phyloP scores from a whole-genome alignment of 495 filamentous ascomycete species.

The Aspergillus homomorphus region DNA sequence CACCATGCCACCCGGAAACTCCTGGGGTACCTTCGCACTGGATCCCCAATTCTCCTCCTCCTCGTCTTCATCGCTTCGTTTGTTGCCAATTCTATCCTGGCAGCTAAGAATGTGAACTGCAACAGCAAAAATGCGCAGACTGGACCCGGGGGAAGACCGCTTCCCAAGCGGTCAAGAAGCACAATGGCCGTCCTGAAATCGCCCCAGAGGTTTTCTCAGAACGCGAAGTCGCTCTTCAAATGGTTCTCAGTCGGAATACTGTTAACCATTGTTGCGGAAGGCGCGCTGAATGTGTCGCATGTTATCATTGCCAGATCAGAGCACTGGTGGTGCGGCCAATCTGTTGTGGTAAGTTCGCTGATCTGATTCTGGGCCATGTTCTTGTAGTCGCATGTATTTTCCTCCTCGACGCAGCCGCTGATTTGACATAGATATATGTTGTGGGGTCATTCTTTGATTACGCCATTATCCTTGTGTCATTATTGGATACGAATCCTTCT shows the following conservation, averaged over 20 bases:
- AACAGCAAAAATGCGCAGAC: conserved; percentile 32
- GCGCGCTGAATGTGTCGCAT: conserved; percentile 71
- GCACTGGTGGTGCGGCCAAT: conserved; percentile 89
- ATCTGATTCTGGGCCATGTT: background rate
- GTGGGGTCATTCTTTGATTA: conserved; percentile 75
- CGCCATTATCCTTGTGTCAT: conserved; percentile 67
- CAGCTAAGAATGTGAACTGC: conserved; percentile 43
- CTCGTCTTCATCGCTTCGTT: conserved; percentile 66
- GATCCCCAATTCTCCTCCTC: conserved; percentile 65
- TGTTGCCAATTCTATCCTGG: conserved; percentile 57
- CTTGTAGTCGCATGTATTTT: background rate
- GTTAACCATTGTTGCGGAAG: conserved; percentile 70
- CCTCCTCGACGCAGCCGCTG: conserved; percentile 10
- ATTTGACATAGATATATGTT: conserved; percentile 66
- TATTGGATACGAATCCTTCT: conserved; percentile 73
- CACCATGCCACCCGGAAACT: conserved; percentile 42
- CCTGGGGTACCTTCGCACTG: conserved; percentile 53
- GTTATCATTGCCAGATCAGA: conserved; percentile 62
- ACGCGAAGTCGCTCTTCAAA: conserved; percentile 65
- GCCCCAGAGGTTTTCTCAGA: conserved; percentile 51
- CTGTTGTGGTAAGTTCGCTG: conserved; percentile 64
- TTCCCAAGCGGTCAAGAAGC: conserved; percentile 57
- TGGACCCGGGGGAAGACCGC: conserved; percentile 78
- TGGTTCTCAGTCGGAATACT: conserved; percentile 66
- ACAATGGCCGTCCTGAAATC: conserved; percentile 31